Percentiles rank a stretch among this genome's conserved stretches.
Conservation (phyloP, 371 early-diverging fungal species). For the Cokeromyces recurvatus region DNA sequence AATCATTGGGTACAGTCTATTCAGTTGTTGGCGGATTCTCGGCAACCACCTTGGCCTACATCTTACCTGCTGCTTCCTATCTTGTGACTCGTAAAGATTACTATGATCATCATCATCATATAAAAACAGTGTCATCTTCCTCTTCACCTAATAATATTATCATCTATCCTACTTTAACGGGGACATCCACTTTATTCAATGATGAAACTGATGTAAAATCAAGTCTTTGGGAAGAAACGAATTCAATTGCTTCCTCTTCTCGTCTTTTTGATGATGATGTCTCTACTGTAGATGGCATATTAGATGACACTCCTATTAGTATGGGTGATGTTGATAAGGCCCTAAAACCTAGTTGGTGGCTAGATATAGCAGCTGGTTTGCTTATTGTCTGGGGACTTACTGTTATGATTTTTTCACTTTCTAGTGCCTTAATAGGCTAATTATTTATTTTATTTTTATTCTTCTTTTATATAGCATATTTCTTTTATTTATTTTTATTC, state of each 20-base stretch:
- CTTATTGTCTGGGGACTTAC: conserved; percentile 32
- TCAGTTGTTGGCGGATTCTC: conserved; percentile 53
- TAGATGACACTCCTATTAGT: background rate
- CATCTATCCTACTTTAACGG: conserved; percentile 18
- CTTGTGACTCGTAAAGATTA: conserved; percentile 27
- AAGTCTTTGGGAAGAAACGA: conserved; percentile 14
- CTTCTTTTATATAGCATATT: background rate
- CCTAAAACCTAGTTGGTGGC: conserved; percentile 13
- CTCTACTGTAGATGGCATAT: conserved; percentile 20
- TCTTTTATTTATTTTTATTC: too few species aligned
- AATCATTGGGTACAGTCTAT: conserved; percentile 48
- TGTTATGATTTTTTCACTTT: conserved; percentile 35
- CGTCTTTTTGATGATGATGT: conserved; percentile 21
- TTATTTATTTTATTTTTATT: too few species aligned
- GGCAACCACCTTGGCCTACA: conserved; percentile 53
- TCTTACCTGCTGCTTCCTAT: conserved; percentile 49
- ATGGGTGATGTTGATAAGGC: background rate
- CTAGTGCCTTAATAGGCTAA: conserved; percentile 18
- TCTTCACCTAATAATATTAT: conserved; percentile 1
- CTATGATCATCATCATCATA: background rate
- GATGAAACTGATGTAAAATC: conserved; percentile 17
- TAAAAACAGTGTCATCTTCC: background rate
- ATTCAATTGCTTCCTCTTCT: conserved; percentile 17
- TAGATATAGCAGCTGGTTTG: conserved; percentile 26
- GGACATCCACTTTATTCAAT: conserved; percentile 2